Conservation (phyloP, 2,329 filamentous ascomycete genomes). For the Amauroascus niger region DNA sequence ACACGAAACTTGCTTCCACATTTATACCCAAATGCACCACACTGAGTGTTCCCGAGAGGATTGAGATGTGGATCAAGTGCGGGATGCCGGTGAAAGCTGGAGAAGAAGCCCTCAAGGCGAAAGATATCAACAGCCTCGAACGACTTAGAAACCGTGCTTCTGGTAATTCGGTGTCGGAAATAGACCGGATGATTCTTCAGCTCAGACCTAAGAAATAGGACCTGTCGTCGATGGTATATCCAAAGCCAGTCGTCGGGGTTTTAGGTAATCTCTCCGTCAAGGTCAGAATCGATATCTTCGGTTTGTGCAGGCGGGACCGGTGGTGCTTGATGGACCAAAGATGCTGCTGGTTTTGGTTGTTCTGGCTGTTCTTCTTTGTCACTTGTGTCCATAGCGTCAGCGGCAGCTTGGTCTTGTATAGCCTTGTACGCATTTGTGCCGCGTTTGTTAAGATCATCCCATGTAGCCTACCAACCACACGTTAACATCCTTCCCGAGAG, state of each 20-base stretch:
- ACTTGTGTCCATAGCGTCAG: slow-evolving; percentile 13
- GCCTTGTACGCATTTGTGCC: slow-evolving; percentile 8
- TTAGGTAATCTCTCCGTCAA: slow-evolving; percentile 40
- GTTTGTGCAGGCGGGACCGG: slow-evolving; percentile 1
- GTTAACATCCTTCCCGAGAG: background rate
- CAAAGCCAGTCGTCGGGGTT: background rate
- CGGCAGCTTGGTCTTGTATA: slow-evolving; percentile 6
- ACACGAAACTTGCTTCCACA: slow-evolving; percentile 68
- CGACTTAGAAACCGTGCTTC: slow-evolving; percentile 64
- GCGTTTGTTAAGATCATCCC: slow-evolving; percentile 18
- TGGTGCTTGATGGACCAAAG: background rate
- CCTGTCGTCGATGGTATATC: background rate
- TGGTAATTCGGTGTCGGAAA: slow-evolving; percentile 60
- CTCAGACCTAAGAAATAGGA: slow-evolving; percentile 38
- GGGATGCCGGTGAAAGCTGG: slow-evolving; percentile 80
- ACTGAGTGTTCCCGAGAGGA: slow-evolving; percentile 57
- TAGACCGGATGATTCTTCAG: slow-evolving; percentile 65
- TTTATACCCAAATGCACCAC: slow-evolving; percentile 83
- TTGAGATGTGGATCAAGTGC: slow-evolving; percentile 95
- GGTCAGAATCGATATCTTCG: slow-evolving; percentile 25
- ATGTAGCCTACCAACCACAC: slow-evolving; percentile 15
- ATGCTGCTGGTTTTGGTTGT: slow-evolving; percentile 16
- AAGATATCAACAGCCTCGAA: slow-evolving; percentile 66
- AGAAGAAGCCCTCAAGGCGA: slow-evolving; percentile 77
- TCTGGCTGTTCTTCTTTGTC: slow-evolving; percentile 10